A percentile compares a stretch with the other conserved stretches of the same genome.
Conservation (phyloP, 129 eudicot genomes). For the Helianthus tuberosus region DNA sequence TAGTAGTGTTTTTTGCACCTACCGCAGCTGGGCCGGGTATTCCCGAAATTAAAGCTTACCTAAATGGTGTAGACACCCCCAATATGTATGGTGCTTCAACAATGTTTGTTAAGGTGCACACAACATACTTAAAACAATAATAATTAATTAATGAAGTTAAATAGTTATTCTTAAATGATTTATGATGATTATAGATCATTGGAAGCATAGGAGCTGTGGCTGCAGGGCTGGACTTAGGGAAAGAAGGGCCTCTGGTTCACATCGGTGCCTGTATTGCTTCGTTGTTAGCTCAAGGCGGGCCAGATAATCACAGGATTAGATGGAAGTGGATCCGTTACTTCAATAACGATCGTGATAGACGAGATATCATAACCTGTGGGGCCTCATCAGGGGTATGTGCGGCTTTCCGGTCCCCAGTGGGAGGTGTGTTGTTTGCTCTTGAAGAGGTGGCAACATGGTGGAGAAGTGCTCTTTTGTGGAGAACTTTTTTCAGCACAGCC, state of each 20-base stretch:
- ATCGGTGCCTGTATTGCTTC: constrained; percentile 94
- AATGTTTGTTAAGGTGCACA: constrained; percentile 75
- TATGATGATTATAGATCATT: constrained; percentile 56
- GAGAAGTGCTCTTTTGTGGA: constrained; percentile 99
- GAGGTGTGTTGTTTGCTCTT: constrained; percentile 93
- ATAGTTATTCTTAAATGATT: not conserved
- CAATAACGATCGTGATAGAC: constrained; percentile 92
- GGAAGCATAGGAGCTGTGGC: constrained; percentile 98
- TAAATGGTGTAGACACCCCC: constrained; percentile 94
- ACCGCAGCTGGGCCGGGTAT: constrained; percentile 99
- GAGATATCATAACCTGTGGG: constrained; percentile 95
- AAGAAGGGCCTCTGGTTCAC: constrained; percentile 98
- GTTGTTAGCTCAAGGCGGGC: constrained; percentile 92
- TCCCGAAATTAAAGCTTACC: constrained; percentile 95
- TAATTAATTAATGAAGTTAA: not conserved
- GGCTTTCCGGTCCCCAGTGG: constrained; percentile 93
- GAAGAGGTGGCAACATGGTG: constrained; percentile 99
- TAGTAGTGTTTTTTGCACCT: constrained; percentile 81
- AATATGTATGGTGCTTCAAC: constrained; percentile 88
- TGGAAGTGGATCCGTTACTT: constrained; percentile 96
- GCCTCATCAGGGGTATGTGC: constrained; percentile 96
- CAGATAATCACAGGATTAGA: constrained; percentile 74
- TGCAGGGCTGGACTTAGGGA: constrained; percentile 89
- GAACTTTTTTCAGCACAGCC: constrained; percentile 95
- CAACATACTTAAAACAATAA: not conserved